A percentile compares a stretch with the other conserved stretches of the same genome.
Conservation (phyloP, 2,329 filamentous ascomycete genomes). For the Diplodia seriata region DNA sequence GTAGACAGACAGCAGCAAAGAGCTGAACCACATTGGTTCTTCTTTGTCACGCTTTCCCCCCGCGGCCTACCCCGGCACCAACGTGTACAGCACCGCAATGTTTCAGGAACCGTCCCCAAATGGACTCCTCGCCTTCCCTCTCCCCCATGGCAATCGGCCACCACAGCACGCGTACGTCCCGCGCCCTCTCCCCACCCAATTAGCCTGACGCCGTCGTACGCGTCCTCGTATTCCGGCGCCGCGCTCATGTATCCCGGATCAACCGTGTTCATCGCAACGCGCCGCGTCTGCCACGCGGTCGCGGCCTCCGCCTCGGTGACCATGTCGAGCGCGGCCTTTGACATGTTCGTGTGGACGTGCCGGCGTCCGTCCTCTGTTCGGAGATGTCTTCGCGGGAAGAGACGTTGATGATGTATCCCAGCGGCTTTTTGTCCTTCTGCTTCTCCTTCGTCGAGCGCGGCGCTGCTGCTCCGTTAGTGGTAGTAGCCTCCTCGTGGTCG, state of each 20-base stretch:
- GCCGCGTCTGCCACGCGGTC: constrained; percentile 40
- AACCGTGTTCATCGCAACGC: constrained; percentile 50
- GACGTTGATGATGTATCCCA: constrained; percentile 45
- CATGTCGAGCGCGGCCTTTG: constrained; percentile 53
- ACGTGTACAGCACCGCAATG: constrained; percentile 2
- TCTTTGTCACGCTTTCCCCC: background rate
- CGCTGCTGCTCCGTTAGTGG: background rate
- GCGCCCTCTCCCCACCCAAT: constrained; percentile 51
- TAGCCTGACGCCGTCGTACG: constrained; percentile 40
- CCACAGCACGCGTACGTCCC: constrained; percentile 45
- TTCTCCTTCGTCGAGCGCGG: background rate
- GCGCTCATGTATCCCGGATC: constrained; percentile 52
- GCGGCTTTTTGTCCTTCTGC: background rate
- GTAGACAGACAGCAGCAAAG: background rate
- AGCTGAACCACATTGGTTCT: background rate
- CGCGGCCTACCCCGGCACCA: constrained; percentile 5
- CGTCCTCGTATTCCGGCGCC: constrained; percentile 42
- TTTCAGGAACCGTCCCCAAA: constrained; percentile 15
- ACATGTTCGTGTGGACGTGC: constrained; percentile 44
- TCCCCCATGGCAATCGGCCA: constrained; percentile 45
- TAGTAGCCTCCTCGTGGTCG: no score
- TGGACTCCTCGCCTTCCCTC: background rate
- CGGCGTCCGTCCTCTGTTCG: constrained; percentile 35
- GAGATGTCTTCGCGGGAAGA: constrained; percentile 50
- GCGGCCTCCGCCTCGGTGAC: constrained; percentile 50